A percentile compares a stretch with the other conserved stretches of the same genome.
These are phyloP conservation scores for Huntiella abstrusa DNA, from an alignment of 2,329 filamentous ascomycete species.

Conservation along the genomic window DNA sequence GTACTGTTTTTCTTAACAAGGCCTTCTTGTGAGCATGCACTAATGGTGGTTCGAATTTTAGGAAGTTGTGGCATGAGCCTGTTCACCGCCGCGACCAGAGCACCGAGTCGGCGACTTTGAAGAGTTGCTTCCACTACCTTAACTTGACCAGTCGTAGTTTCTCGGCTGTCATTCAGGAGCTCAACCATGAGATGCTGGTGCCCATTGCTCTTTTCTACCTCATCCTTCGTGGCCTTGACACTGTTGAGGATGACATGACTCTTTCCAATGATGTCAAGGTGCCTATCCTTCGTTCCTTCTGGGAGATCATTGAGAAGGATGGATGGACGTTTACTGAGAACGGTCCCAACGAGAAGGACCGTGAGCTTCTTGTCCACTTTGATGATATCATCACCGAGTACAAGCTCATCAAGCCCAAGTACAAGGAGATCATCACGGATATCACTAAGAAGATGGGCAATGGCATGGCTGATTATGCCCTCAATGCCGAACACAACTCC, in stretches of 20 bases:
- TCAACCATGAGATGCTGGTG: conserved; percentile 82
- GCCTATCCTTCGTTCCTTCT: conserved; percentile 66
- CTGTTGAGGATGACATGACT: conserved; percentile 98
- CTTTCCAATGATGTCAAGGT: conserved; percentile 67
- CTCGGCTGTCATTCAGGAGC: conserved; percentile 78
- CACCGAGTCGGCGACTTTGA: conserved; percentile 56
- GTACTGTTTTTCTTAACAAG: not conserved
- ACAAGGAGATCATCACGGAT: conserved; percentile 74
- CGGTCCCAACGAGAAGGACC: conserved; percentile 82
- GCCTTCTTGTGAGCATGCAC: too few species aligned
- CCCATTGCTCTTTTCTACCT: conserved; percentile 88
- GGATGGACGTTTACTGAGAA: conserved; percentile 84
- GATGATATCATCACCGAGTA: conserved; percentile 72
- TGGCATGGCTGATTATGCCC: conserved; percentile 90
- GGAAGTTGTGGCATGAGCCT: conserved; percentile 93
- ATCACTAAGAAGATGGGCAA: conserved; percentile 92
- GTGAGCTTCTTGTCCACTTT: conserved; percentile 81
- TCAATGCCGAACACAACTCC: conserved; percentile 62
- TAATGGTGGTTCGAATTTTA: conserved; percentile 19
- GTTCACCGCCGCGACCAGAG: conserved; percentile 64
- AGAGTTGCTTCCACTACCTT: conserved; percentile 72
- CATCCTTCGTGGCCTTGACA: conserved; percentile 77
- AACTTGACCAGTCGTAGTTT: conserved; percentile 86
- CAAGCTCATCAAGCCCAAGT: conserved; percentile 69
- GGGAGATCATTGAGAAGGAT: conserved; percentile 58